phyloP scores from a whole-genome alignment of 139 green algal genomes.

The Closterium sp. region DNA sequence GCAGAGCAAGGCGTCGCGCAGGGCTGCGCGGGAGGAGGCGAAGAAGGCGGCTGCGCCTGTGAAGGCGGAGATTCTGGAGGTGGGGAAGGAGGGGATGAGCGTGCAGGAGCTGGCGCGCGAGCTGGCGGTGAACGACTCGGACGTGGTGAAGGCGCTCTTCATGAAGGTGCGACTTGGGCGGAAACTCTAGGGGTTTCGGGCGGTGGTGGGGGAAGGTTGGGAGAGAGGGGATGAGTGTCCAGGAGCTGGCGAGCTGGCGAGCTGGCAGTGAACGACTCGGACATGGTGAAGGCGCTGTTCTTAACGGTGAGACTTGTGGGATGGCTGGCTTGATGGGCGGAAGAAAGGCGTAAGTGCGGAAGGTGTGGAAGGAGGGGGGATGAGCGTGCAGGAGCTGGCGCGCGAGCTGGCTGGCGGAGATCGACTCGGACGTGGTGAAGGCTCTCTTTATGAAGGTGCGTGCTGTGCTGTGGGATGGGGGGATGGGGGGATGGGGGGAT shows the following conservation, averaged over 20 bases:
- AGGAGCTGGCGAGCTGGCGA: slow-evolving; percentile 74
- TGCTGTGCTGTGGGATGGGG: neutral
- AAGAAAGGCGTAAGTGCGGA: no score
- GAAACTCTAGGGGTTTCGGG: neutral
- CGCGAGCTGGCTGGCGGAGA: slow-evolving; percentile 79
- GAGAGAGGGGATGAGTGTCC: slow-evolving; percentile 80
- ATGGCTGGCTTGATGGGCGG: neutral
- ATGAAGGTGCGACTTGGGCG: slow-evolving; percentile 66
- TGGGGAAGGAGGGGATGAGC: slow-evolving; percentile 82
- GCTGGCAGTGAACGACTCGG: slow-evolving; percentile 73
- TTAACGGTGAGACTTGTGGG: slow-evolving; percentile 65
- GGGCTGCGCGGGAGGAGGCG: slow-evolving; percentile 12
- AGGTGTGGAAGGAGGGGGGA: no score
- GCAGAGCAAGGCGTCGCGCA: slow-evolving; percentile 35
- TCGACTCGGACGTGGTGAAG: slow-evolving; percentile 79
- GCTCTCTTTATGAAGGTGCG: slow-evolving; percentile 89
- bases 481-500: neutral
- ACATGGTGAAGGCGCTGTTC: slow-evolving; percentile 92
- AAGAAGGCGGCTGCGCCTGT: slow-evolving; percentile 45
- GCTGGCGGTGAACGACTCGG: slow-evolving; percentile 73
- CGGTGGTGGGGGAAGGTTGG: slow-evolving; percentile 88
- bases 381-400: no score
- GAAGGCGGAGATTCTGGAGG: slow-evolving; percentile 87
- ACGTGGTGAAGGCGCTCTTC: slow-evolving; percentile 92
- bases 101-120: slow-evolving; percentile 76